These are phyloP conservation scores for Sanguinoderma infundibulare DNA, from an alignment of 1,284 basidiomycete genomes.

Conservation along the genomic window DNA sequence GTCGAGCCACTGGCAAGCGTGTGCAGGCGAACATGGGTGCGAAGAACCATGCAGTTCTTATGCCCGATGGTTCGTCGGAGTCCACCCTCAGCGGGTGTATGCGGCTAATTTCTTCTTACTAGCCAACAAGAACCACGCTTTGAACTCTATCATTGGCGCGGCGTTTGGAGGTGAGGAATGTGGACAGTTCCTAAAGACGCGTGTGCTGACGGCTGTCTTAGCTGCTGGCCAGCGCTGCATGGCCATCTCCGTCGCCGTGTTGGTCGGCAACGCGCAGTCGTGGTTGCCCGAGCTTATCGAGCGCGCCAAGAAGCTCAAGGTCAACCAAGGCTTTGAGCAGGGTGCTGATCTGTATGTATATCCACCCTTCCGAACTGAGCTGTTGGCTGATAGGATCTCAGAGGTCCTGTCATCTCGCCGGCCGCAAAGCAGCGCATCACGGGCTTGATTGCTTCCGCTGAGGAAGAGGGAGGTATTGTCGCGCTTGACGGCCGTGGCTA, in stretches of 20 bases:
- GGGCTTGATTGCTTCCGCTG: constrained; percentile 79
- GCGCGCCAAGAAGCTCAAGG: constrained; percentile 81
- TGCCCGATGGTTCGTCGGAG: constrained; percentile 81
- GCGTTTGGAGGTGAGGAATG: constrained; percentile 82
- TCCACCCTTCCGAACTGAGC: no score
- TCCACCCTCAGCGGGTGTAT: not conserved
- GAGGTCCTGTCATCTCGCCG: constrained; percentile 94
- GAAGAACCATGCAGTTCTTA: constrained; percentile 95
- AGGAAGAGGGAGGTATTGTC: constrained; percentile 87
- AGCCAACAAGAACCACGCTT: constrained; percentile 94
- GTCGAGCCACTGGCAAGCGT: constrained; percentile 87
- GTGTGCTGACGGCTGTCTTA: constrained; percentile 33
- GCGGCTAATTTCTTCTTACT: not conserved
- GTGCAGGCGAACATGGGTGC: constrained; percentile 94
- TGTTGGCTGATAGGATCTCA: constrained; percentile 37
- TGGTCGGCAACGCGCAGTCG: constrained; percentile 83
- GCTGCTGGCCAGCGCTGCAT: constrained; percentile 98
- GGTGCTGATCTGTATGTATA: constrained; percentile 81
- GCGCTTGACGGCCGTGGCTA: constrained; percentile 85
- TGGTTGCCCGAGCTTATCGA: constrained; percentile 92
- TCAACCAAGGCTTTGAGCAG: constrained; percentile 90
- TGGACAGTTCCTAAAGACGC: not conserved
- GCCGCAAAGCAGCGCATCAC: constrained; percentile 83
- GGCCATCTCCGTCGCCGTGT: constrained; percentile 88
- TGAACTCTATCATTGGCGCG: constrained; percentile 94